A percentile compares a stretch with the other conserved stretches of the same genome.
Conservation (phyloP, 164 flowering plant species). For the Berberis vulgaris region DNA sequence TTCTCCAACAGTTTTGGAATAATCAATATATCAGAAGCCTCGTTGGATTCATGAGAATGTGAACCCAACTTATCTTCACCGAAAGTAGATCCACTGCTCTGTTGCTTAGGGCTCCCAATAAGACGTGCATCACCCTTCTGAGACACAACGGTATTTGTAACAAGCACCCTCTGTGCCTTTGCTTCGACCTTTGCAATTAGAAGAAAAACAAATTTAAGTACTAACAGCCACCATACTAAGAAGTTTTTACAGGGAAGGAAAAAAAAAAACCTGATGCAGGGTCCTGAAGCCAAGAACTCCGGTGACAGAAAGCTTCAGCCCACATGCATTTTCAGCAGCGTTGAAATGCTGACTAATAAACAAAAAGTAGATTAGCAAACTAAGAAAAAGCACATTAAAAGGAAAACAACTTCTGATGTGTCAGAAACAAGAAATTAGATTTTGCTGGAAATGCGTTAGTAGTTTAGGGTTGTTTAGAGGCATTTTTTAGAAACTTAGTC, state of each 20-base stretch:
- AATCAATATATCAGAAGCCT: conserved; percentile 59
- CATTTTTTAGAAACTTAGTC: too few relatives aligned
- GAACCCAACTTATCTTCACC: conserved; percentile 13
- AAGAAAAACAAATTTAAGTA: background rate
- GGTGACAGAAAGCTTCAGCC: conserved; percentile 59
- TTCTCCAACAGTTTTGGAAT: conserved; percentile 54
- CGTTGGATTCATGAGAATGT: conserved; percentile 22
- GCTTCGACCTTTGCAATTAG: conserved; percentile 45
- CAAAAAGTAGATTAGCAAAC: background rate
- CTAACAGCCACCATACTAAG: background rate
- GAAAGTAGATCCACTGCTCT: conserved; percentile 12
- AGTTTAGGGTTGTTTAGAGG: too few relatives aligned
- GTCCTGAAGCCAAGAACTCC: conserved; percentile 86
- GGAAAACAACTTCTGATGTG: background rate
- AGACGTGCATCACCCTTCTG: conserved; percentile 11
- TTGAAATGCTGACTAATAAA: conserved; percentile 42
- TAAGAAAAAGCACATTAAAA: too few relatives aligned
- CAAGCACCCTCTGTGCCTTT: conserved; percentile 74
- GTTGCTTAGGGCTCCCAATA: conserved; percentile 8
- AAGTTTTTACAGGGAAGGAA: background rate
- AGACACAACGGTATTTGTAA: conserved; percentile 26
- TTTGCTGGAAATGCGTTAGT: too few relatives aligned
- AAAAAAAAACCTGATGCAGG: conserved; percentile 57
- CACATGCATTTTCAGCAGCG: conserved; percentile 53
- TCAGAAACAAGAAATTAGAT: too few relatives aligned